Evolutionary conservation across 2,329 filamentous ascomycete genomes (phyloP).

Genomic region (Aspergillus ruber): DNA sequence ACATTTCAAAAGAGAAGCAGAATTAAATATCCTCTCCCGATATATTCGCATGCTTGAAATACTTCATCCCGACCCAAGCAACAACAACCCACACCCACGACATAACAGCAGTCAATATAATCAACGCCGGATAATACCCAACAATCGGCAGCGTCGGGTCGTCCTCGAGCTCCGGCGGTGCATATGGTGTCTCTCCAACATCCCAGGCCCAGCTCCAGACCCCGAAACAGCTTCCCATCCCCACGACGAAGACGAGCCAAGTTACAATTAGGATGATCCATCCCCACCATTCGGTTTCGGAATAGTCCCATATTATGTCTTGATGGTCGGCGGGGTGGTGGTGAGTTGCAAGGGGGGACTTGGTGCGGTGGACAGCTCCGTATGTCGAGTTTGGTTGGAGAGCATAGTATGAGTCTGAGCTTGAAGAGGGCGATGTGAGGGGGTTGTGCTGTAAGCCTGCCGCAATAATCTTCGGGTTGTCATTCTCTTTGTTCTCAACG

Average conservation of each 20-base stretch:
- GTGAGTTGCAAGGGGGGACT: conserved; percentile 34
- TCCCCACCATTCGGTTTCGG: conserved; percentile 95
- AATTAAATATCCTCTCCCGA: conserved; percentile 50
- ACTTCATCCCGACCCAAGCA: conserved; percentile 99
- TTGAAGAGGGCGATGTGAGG: conserved; percentile 45
- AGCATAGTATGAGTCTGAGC: conserved; percentile 59
- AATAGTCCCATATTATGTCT: conserved; percentile 68
- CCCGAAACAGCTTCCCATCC: conserved; percentile 91
- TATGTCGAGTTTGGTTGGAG: conserved; percentile 32
- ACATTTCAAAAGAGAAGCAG: neutral
- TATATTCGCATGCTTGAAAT: conserved; percentile 96
- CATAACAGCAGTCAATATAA: conserved; percentile 91
- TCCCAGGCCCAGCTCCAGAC: conserved; percentile 99
- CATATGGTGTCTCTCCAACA: conserved; percentile 91
- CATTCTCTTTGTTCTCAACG: conserved; percentile 15
- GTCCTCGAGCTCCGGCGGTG: conserved; percentile 89
- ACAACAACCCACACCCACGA: conserved; percentile 98
- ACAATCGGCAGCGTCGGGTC: conserved; percentile 92
- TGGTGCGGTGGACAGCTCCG: conserved; percentile 25
- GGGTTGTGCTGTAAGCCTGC: conserved; percentile 13
- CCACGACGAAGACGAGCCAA: conserved; percentile 92
- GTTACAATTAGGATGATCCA: conserved; percentile 88
- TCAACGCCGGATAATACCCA: conserved; percentile 91
- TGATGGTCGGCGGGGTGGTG: conserved; percentile 26
- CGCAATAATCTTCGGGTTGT: conserved; percentile 2